These are phyloP conservation scores for Candida nanaspora DNA, from an alignment of 805 yeast species.

Conservation along the genomic window DNA sequence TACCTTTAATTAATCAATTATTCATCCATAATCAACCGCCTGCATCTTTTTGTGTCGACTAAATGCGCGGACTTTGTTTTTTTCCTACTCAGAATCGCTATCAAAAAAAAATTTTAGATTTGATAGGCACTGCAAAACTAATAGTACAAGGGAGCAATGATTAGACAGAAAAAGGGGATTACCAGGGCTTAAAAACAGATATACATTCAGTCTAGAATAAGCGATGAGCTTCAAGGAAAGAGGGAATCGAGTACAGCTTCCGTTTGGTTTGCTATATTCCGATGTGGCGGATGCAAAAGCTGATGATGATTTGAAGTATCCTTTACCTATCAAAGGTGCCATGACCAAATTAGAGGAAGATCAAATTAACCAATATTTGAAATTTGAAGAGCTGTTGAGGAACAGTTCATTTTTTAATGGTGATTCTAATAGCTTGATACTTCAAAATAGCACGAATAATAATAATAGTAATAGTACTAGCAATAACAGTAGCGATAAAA, in stretches of 20 bases:
- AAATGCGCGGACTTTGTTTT: too few species aligned
- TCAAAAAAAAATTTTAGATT: too few species aligned
- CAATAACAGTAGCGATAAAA: slow-evolving; percentile 11
- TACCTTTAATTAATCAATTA: too few species aligned
- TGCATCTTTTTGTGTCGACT: too few species aligned
- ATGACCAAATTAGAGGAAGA: slow-evolving; percentile 42
- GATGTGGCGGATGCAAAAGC: slow-evolving; percentile 38
- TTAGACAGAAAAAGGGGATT: too few species aligned
- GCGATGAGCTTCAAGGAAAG: too few species aligned
- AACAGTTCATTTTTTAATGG: slow-evolving; percentile 70
- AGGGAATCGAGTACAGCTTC: slow-evolving; percentile 39
- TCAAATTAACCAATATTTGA: slow-evolving; percentile 48
- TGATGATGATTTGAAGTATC: slow-evolving; percentile 28
- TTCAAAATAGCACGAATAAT: slow-evolving; percentile 15
- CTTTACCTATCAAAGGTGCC: slow-evolving; percentile 61
- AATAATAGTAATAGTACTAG: neutral
- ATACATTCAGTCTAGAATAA: too few species aligned
- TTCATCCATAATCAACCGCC: too few species aligned
- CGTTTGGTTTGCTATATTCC: slow-evolving; percentile 67
- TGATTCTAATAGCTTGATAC: slow-evolving; percentile 22
- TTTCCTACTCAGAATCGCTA: too few species aligned
- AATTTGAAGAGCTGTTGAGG: slow-evolving; percentile 42
- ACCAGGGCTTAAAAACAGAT: too few species aligned
- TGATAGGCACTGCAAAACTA: too few species aligned
- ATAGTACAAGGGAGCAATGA: too few species aligned